Conservation (phyloP, 2,329 filamentous ascomycete species). For the Parafenestella ontariensis region DNA sequence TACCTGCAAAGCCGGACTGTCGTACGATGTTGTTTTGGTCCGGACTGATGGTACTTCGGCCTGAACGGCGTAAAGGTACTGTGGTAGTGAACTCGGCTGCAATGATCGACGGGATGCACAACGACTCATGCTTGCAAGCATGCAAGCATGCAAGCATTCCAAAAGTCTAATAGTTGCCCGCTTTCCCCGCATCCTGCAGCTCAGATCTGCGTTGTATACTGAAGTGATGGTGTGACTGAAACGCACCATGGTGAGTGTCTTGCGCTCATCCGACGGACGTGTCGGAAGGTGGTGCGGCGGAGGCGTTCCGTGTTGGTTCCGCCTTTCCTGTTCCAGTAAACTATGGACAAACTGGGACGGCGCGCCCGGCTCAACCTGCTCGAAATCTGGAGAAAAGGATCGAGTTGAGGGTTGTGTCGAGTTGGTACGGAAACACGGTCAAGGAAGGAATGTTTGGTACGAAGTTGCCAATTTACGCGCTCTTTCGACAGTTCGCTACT, state of each 20-base stretch:
- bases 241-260: constrained; percentile 6
- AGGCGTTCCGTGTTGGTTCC: constrained; percentile 22
- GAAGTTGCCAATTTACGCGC: neutral
- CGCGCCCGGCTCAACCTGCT: neutral
- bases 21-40: neutral
- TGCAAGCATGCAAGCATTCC: too few species aligned
- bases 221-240: constrained; percentile 25
- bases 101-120: constrained; percentile 7
- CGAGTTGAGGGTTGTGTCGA: neutral
- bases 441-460: neutral
- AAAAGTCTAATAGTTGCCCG: constrained; percentile 8
- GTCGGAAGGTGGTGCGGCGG: constrained; percentile 23
- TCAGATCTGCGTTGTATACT: constrained; percentile 10
- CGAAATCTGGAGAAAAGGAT: neutral
- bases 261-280: constrained; percentile 39
- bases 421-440: neutral
- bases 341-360: constrained; percentile 1
- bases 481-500: neutral
- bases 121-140: too few species aligned
- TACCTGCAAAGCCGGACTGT: neutral
- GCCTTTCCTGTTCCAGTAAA: constrained; percentile 16
- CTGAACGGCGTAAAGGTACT: neutral
- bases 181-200: constrained; percentile 17
- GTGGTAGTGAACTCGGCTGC: neutral
- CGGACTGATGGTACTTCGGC: constrained; percentile 9